These are phyloP conservation scores for Pleurostoma richardsiae DNA, from an alignment of 2,329 filamentous ascomycete species.

Conservation along the genomic window DNA sequence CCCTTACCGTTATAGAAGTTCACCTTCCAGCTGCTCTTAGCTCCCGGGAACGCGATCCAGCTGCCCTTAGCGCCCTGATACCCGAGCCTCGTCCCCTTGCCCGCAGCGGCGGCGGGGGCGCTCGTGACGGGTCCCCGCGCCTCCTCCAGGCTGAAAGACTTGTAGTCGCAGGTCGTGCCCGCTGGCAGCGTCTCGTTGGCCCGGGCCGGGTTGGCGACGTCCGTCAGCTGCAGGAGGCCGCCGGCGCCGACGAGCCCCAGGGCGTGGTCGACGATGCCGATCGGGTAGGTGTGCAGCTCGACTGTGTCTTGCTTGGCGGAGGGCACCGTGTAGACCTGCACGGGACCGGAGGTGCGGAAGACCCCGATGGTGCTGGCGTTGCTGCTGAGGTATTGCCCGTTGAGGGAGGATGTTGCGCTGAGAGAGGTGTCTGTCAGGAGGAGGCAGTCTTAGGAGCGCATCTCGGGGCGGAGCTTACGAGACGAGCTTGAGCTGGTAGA, in stretches of 20 bases:
- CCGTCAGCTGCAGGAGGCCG: conserved; percentile 22
- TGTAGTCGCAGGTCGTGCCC: conserved; percentile 22
- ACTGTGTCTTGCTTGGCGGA: conserved; percentile 18
- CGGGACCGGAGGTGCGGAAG: conserved; percentile 12
- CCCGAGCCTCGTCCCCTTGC: conserved; percentile 3
- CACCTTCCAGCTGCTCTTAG: conserved; percentile 19
- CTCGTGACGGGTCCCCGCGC: neutral
- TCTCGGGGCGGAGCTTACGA: neutral
- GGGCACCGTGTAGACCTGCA: conserved; percentile 22
- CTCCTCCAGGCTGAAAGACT: conserved; percentile 23
- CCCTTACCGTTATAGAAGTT: conserved; percentile 31
- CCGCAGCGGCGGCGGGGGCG: conserved; percentile 11
- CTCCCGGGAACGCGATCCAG: conserved; percentile 29
- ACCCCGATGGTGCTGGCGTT: conserved; percentile 25
- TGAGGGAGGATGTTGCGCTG: conserved; percentile 9
- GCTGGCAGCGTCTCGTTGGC: conserved; percentile 11
- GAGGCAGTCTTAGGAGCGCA: neutral
- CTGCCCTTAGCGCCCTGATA: conserved; percentile 12
- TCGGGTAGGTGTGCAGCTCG: conserved; percentile 30
- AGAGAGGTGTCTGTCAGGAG: neutral
- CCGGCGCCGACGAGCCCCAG: conserved; percentile 29
- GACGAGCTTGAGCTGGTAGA: neutral
- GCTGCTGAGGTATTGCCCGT: conserved; percentile 25
- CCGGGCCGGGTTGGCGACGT: conserved; percentile 23
- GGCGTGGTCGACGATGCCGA: conserved; percentile 26